phyloP scores from a whole-genome alignment of 2,329 filamentous ascomycete species.

The Ceratocystis destructans region DNA sequence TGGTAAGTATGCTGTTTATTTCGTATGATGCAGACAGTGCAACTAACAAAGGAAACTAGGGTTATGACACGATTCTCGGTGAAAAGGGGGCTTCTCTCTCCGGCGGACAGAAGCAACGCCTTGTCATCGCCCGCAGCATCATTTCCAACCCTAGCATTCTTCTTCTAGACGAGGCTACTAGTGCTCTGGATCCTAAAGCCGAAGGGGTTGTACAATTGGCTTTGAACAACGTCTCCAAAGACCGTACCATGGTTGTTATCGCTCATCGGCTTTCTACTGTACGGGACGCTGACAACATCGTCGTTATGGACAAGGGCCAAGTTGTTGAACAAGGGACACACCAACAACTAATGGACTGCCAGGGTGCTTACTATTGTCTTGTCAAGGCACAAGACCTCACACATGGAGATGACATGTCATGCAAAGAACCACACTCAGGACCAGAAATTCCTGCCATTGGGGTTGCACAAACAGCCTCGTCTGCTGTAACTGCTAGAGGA shows the following conservation, averaged over 20 bases:
- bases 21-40: too few relatives aligned
- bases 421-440: neutral
- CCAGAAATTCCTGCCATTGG: neutral
- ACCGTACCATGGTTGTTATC: conserved; percentile 52
- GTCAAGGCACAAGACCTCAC: conserved; percentile 34
- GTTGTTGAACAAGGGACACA: conserved; percentile 51
- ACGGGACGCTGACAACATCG: conserved; percentile 48
- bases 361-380: conserved; percentile 38
- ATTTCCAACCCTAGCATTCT: conserved; percentile 49
- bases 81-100: conserved; percentile 52
- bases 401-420: conserved; percentile 16
- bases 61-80: conserved; percentile 49
- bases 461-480: neutral
- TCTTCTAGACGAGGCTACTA: conserved; percentile 57
- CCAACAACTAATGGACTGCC: conserved; percentile 37
- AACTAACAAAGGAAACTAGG: conserved; percentile 23
- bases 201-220: conserved; percentile 42
- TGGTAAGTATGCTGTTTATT: conserved; percentile 19
- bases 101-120: conserved; percentile 52
- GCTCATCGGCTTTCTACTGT: conserved; percentile 48
- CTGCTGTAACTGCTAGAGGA: neutral
- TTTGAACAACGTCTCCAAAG: conserved; percentile 39
- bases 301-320: conserved; percentile 47
- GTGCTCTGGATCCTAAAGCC: conserved; percentile 36
- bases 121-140: conserved; percentile 54